Base-by-base conservation (phyloP, 2,329 filamentous ascomycete species). In the Zalaria obscura region DNA sequence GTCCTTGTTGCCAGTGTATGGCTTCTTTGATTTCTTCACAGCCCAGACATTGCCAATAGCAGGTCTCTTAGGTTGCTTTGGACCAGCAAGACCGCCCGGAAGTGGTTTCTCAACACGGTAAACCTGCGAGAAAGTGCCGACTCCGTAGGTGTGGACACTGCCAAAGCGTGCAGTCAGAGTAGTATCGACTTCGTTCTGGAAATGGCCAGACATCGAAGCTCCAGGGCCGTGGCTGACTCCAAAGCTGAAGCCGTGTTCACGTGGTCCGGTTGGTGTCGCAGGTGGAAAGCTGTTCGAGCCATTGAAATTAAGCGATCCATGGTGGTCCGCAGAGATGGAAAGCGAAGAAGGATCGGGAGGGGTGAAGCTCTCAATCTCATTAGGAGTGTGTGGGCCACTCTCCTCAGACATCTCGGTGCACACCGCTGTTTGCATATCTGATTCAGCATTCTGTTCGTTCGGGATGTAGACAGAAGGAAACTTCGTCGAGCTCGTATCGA, bases 111-210 rank as follows among this genome's bases (percentile, higher is more conserved):
- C 76, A 4, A 94, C 88, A 31, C 81, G 78, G 59, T 86, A 98
- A 1, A 98, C 91, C 42, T 83, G 76, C 0, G 91, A 96, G 56
- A 98, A 98, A 58, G 95, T 89, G 44, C 91, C 91, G 45, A 80
- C 80, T 38, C 89, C 89, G 49, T 89, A 73, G 45, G 80, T 71
- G 51, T 86, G 83, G 8, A 93, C 81, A 45, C 80, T 83, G 41
- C 81, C 77, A 56, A 98, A 98, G 41, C 83, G 77, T 3, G 76
- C 73, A 8, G 75, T 76, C 40, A 95, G 65, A 40, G 75, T 76
- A 25, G 77, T 74, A 54, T 96, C 89, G 10, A 89, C 72, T 46
- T 93, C 78, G 36, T 76, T 75, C 29, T 75, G 73, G n/a, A 74
- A 75, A 43, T 80, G 75, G 5, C 73, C 75, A 50, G 84, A 80